Evolutionary conservation across 257 asterid genomes (phyloP), one percentile per base, ranked within the genome.

Genomic region (Nicotiana benthamiana): DNA sequence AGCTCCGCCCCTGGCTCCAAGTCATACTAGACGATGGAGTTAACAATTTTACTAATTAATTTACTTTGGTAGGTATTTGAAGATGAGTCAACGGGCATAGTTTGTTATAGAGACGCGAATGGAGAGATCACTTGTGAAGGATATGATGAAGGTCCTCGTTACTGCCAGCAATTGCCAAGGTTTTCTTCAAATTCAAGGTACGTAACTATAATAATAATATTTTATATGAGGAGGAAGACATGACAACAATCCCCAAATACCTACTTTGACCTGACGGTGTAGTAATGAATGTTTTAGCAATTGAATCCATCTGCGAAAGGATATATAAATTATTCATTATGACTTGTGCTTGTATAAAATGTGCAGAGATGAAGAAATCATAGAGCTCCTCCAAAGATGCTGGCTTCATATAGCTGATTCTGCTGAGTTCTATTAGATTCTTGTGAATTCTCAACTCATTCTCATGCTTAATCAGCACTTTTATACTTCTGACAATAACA

Each of bases 121-220:
- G 87, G 87, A 18, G 87, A 82, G 75, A 75, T 82, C 70, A 79
- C 63, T 12, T 85, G 87, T 46, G 87, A 85, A 85, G 87, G 85
- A 48, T 53, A 74, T 30, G 87, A 85, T 48, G 87, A 85, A 79
- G 87, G 87, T 4, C 87, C 87, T 79, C 83, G 85, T 6, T 64
- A 54, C 64, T 75, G 81, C 63, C 81, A 53, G 1, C 57, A 74
- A 10, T 5, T 72, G 20, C 27, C 85, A 46, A 82, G 28, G 22
- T 32, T 65, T 53, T 51, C 78, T 63, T 48, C 32, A 4, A 79
- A 75, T 26, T 32, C 82, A 30, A 79, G 86, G 87, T 85, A 84
- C 60, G 36, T 43, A 43, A 64, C 27, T 6, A 36, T 63, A 27
- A 28, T 48, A 54, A 17, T 5, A 5, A 32, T 32, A 30, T 30